phyloP scores from a whole-genome alignment of 805 yeast species.

The Metschnikowia continentalis region DNA sequence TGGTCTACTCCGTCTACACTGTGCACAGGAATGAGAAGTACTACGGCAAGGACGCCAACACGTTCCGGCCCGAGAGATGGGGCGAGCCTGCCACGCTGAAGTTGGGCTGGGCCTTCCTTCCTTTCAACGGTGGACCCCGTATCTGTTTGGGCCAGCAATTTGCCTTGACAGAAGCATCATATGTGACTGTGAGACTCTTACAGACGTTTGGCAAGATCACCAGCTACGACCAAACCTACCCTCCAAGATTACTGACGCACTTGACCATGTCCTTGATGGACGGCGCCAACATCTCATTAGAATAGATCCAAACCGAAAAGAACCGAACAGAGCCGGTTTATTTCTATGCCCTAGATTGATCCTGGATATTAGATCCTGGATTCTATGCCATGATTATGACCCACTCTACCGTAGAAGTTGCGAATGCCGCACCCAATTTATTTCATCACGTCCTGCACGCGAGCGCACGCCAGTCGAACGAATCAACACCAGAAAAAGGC shows the following conservation, averaged over 20 bases:
- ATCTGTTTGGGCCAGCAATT: slow-evolving; percentile 24
- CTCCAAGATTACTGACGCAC: slow-evolving; percentile 13
- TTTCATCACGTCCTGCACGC: slow-evolving; percentile 6
- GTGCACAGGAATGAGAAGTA: slow-evolving; percentile 36
- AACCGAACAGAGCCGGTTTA: too few species aligned
- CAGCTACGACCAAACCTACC: slow-evolving; percentile 11
- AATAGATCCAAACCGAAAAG: too few species aligned
- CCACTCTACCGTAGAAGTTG: background rate
- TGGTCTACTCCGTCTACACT: slow-evolving; percentile 35
- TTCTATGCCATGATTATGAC: background rate
- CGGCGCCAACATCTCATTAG: slow-evolving; percentile 12
- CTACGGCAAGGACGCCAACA: slow-evolving; percentile 45
- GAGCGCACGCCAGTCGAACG: slow-evolving; percentile 1
- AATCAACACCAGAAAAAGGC: slow-evolving; percentile 5
- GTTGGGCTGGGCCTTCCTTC: slow-evolving; percentile 21
- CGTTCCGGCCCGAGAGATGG: slow-evolving; percentile 50
- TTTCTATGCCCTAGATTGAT: background rate
- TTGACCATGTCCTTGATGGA: slow-evolving; percentile 17
- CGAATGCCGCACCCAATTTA: slow-evolving; percentile 1
- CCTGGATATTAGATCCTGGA: too few species aligned
- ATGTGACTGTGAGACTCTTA: slow-evolving; percentile 17
- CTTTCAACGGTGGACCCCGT: slow-evolving; percentile 24
- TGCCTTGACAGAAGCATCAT: slow-evolving; percentile 22
- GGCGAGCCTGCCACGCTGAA: slow-evolving; percentile 18
- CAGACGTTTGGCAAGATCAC: slow-evolving; percentile 14